Percentiles rank a stretch among this genome's conserved stretches.
Conservation (phyloP, 345 rosid species). For the Sisymbrium altissimum region DNA sequence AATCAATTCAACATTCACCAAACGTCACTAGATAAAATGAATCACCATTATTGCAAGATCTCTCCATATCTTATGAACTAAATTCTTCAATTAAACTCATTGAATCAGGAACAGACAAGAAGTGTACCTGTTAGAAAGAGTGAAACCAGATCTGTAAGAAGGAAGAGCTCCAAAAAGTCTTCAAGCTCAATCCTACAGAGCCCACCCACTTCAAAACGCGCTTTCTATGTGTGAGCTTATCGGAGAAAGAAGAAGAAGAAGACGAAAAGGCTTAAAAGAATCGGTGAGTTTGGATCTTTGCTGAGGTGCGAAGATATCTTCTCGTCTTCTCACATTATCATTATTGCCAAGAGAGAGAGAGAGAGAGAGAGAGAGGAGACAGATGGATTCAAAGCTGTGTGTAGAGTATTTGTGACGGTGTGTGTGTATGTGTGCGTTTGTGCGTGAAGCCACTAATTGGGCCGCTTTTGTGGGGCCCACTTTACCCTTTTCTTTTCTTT, state of each 20-base stretch:
- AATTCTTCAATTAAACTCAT: neutral
- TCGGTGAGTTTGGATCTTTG: conserved; percentile 27
- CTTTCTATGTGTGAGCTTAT: conserved; percentile 1
- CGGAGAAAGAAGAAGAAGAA: conserved; percentile 23
- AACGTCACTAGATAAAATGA: neutral
- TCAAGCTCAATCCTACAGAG: neutral
- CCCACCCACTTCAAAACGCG: neutral
- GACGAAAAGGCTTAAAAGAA: conserved; percentile 15
- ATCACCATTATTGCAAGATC: conserved; percentile 13
- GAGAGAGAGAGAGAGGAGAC: conserved; percentile 28
- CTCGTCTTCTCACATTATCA: conserved; percentile 30
- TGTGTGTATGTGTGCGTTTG: conserved; percentile 17
- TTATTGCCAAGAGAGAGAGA: conserved; percentile 11
- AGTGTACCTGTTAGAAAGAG: conserved; percentile 20
- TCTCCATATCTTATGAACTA: conserved; percentile 20
- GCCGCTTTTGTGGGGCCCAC: conserved; percentile 35
- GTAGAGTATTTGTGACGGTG: conserved; percentile 32
- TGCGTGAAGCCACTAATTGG: conserved; percentile 37
- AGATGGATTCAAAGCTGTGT: conserved; percentile 33
- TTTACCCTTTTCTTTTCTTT: neutral
- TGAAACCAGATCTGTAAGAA: conserved; percentile 29
- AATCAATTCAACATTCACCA: neutral
- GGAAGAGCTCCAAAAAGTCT: conserved; percentile 1
- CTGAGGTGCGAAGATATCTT: conserved; percentile 32
- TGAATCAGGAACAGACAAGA: neutral